phyloP scores from a whole-genome alignment of 441 rosid species.

The Manihot esculenta region DNA sequence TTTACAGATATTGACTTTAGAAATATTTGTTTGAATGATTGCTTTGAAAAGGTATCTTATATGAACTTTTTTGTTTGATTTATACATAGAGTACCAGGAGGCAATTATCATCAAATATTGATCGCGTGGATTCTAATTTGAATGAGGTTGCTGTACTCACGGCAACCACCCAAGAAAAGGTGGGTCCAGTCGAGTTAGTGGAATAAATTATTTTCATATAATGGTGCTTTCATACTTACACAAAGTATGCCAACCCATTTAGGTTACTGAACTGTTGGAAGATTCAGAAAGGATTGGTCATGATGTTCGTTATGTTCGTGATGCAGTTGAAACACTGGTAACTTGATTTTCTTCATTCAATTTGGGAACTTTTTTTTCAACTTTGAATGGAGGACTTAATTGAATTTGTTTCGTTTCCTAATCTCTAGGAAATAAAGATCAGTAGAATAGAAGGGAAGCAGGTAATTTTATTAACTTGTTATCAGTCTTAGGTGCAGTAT shows the following conservation, averaged over 20 bases:
- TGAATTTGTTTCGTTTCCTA: background rate
- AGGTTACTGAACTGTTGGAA: constrained; percentile 63
- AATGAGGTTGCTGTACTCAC: constrained; percentile 55
- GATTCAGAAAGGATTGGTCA: constrained; percentile 42
- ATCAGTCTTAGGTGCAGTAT: constrained; percentile 8
- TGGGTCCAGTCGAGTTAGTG: constrained; percentile 28
- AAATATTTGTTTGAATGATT: background rate
- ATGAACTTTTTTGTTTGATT: constrained; percentile 2
- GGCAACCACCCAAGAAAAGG: constrained; percentile 66
- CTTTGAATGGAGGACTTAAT: constrained; percentile 12
- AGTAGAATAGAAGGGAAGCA: constrained; percentile 76
- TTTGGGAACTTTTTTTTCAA: background rate
- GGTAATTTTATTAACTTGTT: constrained; percentile 43
- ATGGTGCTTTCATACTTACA: constrained; percentile 21
- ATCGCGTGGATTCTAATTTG: constrained; percentile 50
- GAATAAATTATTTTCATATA: background rate
- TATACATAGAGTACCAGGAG: constrained; percentile 57
- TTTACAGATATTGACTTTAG: background rate
- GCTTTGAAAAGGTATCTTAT: background rate
- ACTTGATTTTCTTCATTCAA: constrained; percentile 5
- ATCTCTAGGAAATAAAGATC: constrained; percentile 63
- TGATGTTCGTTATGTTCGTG: constrained; percentile 56
- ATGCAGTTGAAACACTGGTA: constrained; percentile 79
- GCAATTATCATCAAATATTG: constrained; percentile 59
- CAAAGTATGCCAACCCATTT: constrained; percentile 7